Conservation (phyloP, 805 yeast genomes). For the Candida odintsovae region DNA sequence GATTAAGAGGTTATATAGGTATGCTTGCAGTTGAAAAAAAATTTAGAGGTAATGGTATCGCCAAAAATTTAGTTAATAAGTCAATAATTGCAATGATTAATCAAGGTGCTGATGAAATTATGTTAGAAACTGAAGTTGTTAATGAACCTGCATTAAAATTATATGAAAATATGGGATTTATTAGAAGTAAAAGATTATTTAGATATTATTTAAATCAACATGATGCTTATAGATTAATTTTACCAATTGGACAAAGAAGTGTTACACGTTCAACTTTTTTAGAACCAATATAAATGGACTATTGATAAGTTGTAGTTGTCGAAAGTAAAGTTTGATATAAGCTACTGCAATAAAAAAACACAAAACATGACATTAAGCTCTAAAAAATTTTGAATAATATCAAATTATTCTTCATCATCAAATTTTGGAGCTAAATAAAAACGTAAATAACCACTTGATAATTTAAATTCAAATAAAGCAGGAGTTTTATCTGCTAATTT, state of each 20-base stretch:
- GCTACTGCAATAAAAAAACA: no score
- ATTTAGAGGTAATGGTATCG: conserved; percentile 77
- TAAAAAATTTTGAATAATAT: neutral
- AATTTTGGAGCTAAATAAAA: conserved; percentile 98
- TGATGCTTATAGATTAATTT: conserved; percentile 83
- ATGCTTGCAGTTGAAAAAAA: conserved; percentile 82
- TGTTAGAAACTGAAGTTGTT: conserved; percentile 85
- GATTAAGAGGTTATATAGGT: conserved; percentile 89
- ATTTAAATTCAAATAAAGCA: conserved; percentile 86
- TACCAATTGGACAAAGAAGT: conserved; percentile 68
- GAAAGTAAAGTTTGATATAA: no score
- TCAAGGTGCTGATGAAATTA: conserved; percentile 79
- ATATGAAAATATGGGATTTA: conserved; percentile 73
- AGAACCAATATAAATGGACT: no score
- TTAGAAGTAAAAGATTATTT: conserved; percentile 68
- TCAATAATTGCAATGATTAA: conserved; percentile 61
- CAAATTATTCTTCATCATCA: conserved; percentile 71
- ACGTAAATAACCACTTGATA: conserved; percentile 88
- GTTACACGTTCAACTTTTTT: conserved; percentile 51
- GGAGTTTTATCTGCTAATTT: conserved; percentile 90
- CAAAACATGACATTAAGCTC: neutral
- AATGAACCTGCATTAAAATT: conserved; percentile 64
- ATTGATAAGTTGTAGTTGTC: no score
- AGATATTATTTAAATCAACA: conserved; percentile 88
- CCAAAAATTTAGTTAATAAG: conserved; percentile 58